phyloP scores from a whole-genome alignment of 495 filamentous ascomycete species.

The Xylaria intraflava region DNA sequence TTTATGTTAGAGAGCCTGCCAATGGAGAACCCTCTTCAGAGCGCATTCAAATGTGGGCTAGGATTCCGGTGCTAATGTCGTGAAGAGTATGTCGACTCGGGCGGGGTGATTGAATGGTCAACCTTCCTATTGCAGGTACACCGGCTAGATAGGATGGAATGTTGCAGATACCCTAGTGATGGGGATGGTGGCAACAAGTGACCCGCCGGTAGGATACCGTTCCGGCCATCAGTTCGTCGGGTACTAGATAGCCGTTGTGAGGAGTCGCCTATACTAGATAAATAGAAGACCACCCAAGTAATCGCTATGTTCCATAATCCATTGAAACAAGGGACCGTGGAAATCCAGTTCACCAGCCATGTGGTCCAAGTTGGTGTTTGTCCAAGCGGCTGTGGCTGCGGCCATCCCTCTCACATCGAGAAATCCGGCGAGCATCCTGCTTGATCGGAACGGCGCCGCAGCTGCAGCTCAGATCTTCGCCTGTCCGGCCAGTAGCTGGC shows the following conservation, averaged over 20 bases:
- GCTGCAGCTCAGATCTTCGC: conserved; percentile 6
- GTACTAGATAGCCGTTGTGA: not conserved
- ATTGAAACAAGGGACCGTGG: not conserved
- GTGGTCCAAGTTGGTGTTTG: not conserved
- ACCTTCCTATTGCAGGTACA: not conserved
- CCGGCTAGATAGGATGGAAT: not conserved
- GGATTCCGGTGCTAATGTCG: not conserved
- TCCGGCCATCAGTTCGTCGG: not conserved
- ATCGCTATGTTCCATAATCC: not conserved
- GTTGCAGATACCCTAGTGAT: not conserved
- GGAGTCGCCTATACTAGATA: not conserved
- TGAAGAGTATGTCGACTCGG: not conserved
- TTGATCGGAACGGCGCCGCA: not conserved
- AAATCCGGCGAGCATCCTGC: conserved; percentile 17
- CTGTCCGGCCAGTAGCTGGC: conserved; percentile 25
- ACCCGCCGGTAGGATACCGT: not conserved
- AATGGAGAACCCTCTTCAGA: too few relatives aligned
- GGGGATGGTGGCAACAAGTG: not conserved
- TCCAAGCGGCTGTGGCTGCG: conserved; percentile 5
- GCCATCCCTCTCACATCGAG: conserved; percentile 12
- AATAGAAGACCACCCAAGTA: not conserved
- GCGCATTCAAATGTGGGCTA: too few relatives aligned
- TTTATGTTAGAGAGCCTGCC: too few relatives aligned
- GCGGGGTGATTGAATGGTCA: not conserved
- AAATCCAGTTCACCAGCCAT: not conserved